Percentiles rank a stretch among this genome's conserved stretches.
These are phyloP conservation scores for Suhomyces pyralidae DNA, from an alignment of 805 yeast genomes.

Conservation along the genomic window DNA sequence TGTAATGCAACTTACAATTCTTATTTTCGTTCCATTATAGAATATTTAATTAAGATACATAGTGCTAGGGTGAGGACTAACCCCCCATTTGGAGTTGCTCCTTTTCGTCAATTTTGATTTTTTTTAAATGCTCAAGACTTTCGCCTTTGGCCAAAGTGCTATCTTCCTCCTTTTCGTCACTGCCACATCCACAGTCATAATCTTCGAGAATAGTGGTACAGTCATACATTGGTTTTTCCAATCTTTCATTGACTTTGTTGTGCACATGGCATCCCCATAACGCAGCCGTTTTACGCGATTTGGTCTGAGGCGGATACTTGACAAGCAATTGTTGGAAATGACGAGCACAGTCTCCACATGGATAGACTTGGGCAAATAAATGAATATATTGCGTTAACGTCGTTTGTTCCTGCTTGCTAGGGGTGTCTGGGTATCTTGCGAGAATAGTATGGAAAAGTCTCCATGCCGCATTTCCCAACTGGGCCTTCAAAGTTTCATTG, in stretches of 20 bases:
- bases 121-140: conserved; percentile 39
- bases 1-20: too few species aligned
- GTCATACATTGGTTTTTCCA: conserved; percentile 72
- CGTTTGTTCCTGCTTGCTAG: conserved; percentile 57
- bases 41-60: too few species aligned
- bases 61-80: not conserved
- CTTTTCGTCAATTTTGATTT: conserved; percentile 45
- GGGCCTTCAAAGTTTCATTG: conserved; percentile 77
- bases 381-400: conserved; percentile 64
- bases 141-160: conserved; percentile 32
- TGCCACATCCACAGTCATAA: conserved; percentile 95
- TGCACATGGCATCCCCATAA: conserved; percentile 96
- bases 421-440: conserved; percentile 87
- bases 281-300: conserved; percentile 75
- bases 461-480: conserved; percentile 91
- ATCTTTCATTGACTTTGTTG: conserved; percentile 74
- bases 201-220: conserved; percentile 83
- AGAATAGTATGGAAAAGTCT: conserved; percentile 82
- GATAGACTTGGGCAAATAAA: conserved; percentile 87
- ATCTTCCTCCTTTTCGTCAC: conserved; percentile 56
- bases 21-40: too few species aligned
- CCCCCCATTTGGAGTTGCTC: conserved; percentile 27
- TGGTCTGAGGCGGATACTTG: conserved; percentile 81
- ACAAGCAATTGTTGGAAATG: conserved; percentile 73
- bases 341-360: conserved; percentile 95